Percentiles rank a stretch among this genome's conserved stretches.
These are phyloP conservation scores for Globisporangium parvum DNA, from an alignment of 352 stramenopile genomes.

Conservation along the genomic window DNA sequence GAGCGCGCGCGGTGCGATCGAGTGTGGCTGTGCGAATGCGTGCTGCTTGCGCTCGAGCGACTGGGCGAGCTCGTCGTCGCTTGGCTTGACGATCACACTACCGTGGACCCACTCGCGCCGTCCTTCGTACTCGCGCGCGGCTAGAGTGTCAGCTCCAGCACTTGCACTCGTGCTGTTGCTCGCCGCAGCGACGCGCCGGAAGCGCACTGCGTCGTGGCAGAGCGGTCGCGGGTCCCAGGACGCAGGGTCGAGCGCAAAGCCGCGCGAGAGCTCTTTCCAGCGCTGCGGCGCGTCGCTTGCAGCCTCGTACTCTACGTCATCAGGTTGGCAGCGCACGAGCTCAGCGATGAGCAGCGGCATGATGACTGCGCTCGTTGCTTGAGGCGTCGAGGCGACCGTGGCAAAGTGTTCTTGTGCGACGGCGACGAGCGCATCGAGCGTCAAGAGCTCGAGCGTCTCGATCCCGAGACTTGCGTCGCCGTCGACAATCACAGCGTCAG, in stretches of 20 bases:
- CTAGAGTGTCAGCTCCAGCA: no score
- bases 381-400: conserved; percentile 8
- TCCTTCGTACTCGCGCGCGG: conserved; percentile 49
- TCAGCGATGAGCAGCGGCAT: conserved; percentile 61
- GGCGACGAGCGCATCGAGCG: conserved; percentile 27
- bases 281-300: not conserved
- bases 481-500: conserved; percentile 24
- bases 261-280: conserved; percentile 55
- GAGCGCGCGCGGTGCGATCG: conserved; percentile 20
- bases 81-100: conserved; percentile 43
- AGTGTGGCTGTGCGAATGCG: conserved; percentile 24
- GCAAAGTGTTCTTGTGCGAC: conserved; percentile 38
- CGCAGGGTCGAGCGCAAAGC: conserved; percentile 52
- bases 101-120: conserved; percentile 29
- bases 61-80: conserved; percentile 19
- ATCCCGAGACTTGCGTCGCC: conserved; percentile 30
- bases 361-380: conserved; percentile 28
- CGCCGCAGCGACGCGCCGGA: conserved; percentile 17
- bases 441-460: conserved; percentile 22
- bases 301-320: conserved; percentile 12
- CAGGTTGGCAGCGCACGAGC: conserved; percentile 24
- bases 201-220: conserved; percentile 45
- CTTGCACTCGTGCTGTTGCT: conserved; percentile 20
- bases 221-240: conserved; percentile 52
- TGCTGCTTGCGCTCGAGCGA: conserved; percentile 19